These are phyloP conservation scores for Juncus effusus DNA, from an alignment of 176 grass and related monocot species.

Conservation along the genomic window DNA sequence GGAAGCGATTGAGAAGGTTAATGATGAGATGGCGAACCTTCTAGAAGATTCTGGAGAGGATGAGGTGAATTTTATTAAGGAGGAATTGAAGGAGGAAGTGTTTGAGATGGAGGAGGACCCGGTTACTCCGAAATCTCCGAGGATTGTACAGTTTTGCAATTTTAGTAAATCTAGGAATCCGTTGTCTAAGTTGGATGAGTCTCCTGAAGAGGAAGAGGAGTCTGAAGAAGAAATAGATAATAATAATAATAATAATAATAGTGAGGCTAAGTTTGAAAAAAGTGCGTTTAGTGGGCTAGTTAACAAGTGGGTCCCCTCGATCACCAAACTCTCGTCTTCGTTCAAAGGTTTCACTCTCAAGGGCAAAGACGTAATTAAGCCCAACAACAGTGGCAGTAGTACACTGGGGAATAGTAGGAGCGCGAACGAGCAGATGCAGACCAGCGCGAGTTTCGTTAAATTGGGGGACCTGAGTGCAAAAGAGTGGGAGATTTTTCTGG, in stretches of 20 bases:
- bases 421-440: conserved; percentile 60
- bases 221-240: conserved; percentile 35
- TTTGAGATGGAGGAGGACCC: conserved; percentile 32
- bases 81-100: conserved; percentile 32
- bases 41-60: conserved; percentile 53
- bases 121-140: conserved; percentile 38
- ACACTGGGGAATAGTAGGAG: conserved; percentile 52
- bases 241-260: conserved; percentile 12
- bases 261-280: conserved; percentile 9
- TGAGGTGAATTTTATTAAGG: conserved; percentile 14
- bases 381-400: conserved; percentile 44
- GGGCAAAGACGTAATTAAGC: conserved; percentile 45
- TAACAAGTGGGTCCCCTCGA: conserved; percentile 24
- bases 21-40: conserved; percentile 46
- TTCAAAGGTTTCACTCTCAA: conserved; percentile 61
- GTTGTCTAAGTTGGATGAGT: conserved; percentile 64
- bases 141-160: conserved; percentile 43
- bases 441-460: conserved; percentile 75
- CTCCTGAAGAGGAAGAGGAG: conserved; percentile 64
- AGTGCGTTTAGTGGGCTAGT: conserved; percentile 27
- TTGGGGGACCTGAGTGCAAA: conserved; percentile 59
- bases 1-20: conserved; percentile 52
- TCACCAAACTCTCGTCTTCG: conserved; percentile 57
- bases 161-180: conserved; percentile 51
- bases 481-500: conserved; percentile 73